Conservation (phyloP, 2,329 filamentous ascomycete species). For the Sporothrix curviconia region DNA sequence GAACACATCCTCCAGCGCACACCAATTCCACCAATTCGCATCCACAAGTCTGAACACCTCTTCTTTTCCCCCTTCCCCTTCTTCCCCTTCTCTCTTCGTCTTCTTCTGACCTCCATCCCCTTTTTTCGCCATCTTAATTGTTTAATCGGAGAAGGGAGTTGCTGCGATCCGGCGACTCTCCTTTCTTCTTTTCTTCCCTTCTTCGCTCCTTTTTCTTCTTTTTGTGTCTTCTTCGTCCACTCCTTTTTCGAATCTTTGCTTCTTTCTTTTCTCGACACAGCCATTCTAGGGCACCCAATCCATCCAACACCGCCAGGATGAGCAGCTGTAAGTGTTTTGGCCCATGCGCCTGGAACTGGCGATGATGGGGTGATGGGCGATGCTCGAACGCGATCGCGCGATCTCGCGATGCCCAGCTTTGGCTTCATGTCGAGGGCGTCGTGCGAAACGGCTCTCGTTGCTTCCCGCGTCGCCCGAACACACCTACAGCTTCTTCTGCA, state of each 20-base stretch:
- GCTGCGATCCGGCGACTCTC: not conserved
- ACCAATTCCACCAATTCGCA: not conserved
- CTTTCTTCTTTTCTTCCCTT: constrained; percentile 1
- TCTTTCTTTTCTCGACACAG: constrained; percentile 1
- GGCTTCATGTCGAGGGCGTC: not conserved
- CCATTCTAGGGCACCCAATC: constrained; percentile 14
- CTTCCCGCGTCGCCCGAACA: too few species aligned
- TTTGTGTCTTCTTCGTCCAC: constrained; percentile 1
- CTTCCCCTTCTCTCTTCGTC: not conserved
- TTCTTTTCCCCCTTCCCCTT: not conserved
- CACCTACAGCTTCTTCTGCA: too few species aligned
- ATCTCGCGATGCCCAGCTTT: not conserved
- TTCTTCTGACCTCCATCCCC: not conserved
- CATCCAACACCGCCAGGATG: constrained; percentile 25
- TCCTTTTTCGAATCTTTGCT: constrained; percentile 8
- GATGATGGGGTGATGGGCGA: not conserved
- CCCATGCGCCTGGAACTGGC: not conserved
- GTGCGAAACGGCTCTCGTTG: too few species aligned
- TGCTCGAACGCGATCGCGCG: not conserved
- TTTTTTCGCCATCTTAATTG: not conserved
- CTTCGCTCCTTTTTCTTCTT: not conserved
- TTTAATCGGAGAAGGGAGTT: constrained; percentile 9
- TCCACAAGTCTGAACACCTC: constrained; percentile 5
- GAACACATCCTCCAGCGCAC: constrained; percentile 2
- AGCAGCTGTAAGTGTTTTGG: constrained; percentile 31